Evolutionary conservation across 2,329 filamentous ascomycete species (phyloP).

Genomic region (Epichloe gansuensis): DNA sequence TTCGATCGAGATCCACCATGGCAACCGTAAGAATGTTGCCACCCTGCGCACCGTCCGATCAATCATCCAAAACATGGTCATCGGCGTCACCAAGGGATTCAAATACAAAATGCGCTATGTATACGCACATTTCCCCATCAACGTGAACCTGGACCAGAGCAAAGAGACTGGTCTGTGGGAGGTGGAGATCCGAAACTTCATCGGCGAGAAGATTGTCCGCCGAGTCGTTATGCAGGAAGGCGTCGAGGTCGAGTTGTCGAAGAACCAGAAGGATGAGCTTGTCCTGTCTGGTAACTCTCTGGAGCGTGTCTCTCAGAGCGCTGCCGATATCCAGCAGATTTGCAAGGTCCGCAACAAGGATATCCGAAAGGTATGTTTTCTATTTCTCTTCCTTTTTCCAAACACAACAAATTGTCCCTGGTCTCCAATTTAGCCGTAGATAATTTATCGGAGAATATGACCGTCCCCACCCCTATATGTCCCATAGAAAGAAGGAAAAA

Average conservation of each 20-base stretch:
- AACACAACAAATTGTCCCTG: background rate
- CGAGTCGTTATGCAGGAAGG: conserved; percentile 78
- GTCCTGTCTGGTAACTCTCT: conserved; percentile 86
- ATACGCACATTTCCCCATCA: conserved; percentile 99
- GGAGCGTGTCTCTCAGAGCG: conserved; percentile 94
- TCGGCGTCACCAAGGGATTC: conserved; percentile 97
- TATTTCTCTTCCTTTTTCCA: background rate
- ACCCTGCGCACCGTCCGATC: conserved; percentile 96
- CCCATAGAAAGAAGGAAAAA: no score
- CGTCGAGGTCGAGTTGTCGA: conserved; percentile 81
- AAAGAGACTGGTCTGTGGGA: conserved; percentile 74
- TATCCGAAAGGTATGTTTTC: conserved; percentile 80
- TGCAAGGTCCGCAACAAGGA: conserved; percentile 99
- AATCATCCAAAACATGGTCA: conserved; percentile 97
- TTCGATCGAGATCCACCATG: conserved; percentile 98
- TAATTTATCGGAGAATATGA: background rate
- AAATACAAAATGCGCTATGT: conserved; percentile 99
- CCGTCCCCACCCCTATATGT: no score
- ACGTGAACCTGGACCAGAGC: conserved; percentile 99
- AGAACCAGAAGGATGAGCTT: conserved; percentile 96
- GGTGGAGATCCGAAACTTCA: conserved; percentile 99
- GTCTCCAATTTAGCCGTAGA: background rate
- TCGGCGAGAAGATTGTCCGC: conserved; percentile 98
- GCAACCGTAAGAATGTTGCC: conserved; percentile 93
- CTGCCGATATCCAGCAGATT: conserved; percentile 98